Evolutionary conservation across 257 asterid genomes (phyloP).

Genomic region (Nicotiana otophora): DNA sequence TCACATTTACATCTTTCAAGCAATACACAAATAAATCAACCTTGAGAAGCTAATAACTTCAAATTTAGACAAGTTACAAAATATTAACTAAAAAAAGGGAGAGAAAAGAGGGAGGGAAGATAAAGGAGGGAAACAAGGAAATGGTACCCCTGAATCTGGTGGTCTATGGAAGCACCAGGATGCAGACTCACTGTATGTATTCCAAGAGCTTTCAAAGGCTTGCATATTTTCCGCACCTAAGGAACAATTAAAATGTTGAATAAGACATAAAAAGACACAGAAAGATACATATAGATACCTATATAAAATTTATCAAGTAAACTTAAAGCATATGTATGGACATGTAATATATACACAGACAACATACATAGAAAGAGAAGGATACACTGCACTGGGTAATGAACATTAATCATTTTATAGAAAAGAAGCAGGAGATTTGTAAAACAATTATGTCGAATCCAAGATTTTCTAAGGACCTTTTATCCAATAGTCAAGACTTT

Average conservation of each 20-base stretch:
- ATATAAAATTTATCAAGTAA: neutral
- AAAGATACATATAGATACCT: neutral
- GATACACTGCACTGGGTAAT: neutral
- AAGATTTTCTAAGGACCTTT: neutral
- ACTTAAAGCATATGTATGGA: neutral
- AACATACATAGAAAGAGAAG: neutral
- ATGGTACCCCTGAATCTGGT: slow-evolving; percentile 65
- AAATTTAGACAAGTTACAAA: neutral
- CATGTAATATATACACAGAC: neutral
- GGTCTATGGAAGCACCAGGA: slow-evolving; percentile 76
- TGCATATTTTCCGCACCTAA: slow-evolving; percentile 66
- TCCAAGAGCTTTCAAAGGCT: slow-evolving; percentile 55
- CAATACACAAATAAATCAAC: neutral
- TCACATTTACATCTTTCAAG: neutral
- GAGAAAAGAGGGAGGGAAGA: neutral
- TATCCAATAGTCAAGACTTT: neutral
- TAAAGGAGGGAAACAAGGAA: neutral
- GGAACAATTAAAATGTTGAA: slow-evolving; percentile 10
- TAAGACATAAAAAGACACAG: neutral
- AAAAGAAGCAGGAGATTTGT: neutral
- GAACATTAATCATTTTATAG: neutral
- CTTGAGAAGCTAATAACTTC: neutral
- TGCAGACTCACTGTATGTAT: slow-evolving; percentile 72
- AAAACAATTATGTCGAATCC: neutral
- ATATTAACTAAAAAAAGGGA: neutral